Conservation (phyloP, 2,329 filamentous ascomycete genomes). For the Aspergillus pseudonomiae region DNA sequence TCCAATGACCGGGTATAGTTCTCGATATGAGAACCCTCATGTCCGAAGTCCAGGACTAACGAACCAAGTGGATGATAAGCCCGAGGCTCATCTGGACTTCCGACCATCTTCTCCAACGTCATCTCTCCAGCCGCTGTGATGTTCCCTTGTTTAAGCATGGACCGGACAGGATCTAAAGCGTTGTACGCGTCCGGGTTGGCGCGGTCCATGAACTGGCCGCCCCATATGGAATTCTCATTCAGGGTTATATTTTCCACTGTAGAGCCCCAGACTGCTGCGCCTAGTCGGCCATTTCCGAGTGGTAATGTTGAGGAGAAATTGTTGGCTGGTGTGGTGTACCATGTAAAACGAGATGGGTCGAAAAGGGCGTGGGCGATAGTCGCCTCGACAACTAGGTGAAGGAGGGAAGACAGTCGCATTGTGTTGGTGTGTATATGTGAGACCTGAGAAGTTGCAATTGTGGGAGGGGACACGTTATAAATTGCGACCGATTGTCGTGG, state of each 20-base stretch:
- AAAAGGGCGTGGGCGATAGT: background rate
- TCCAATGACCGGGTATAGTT: conserved; percentile 18
- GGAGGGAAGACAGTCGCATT: background rate
- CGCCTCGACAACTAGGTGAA: background rate
- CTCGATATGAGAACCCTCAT: background rate
- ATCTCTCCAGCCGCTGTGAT: conserved; percentile 10
- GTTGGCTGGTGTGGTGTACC: conserved; percentile 19
- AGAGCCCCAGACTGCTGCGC: conserved; percentile 20
- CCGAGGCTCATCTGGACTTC: conserved; percentile 9
- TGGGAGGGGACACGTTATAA: background rate
- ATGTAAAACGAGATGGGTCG: conserved; percentile 3
- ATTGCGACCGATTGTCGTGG: background rate
- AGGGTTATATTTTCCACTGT: conserved; percentile 19
- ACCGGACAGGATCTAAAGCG: background rate
- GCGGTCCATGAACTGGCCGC: conserved; percentile 20
- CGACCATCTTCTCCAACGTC: conserved; percentile 12
- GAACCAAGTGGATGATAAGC: conserved; percentile 17
- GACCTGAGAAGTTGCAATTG: fast-evolving
- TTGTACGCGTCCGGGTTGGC: conserved; percentile 13
- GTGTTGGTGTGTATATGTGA: too few relatives aligned
- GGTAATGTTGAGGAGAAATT: conserved; percentile 23
- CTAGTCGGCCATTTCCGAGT: conserved; percentile 25
- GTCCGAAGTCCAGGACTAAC: conserved; percentile 13
- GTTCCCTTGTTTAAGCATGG: conserved; percentile 12
- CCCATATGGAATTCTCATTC: conserved; percentile 28